These are phyloP conservation scores for Entonaema liquescens DNA, from an alignment of 495 filamentous ascomycete genomes.

Conservation along the genomic window DNA sequence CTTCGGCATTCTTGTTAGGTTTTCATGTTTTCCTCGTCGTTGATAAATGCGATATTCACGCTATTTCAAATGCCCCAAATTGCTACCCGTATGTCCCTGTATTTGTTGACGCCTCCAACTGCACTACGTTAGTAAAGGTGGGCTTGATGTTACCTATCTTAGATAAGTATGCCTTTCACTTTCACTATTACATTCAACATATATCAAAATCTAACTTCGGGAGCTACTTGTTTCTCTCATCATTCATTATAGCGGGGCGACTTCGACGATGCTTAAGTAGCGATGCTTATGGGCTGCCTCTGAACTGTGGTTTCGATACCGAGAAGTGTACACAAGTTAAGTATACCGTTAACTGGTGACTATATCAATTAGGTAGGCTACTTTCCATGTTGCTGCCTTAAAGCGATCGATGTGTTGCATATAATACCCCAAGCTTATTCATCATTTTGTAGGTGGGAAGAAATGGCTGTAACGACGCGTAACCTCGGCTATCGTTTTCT, in stretches of 20 bases:
- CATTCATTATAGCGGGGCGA: background rate
- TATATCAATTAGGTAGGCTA: background rate
- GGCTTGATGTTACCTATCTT: background rate
- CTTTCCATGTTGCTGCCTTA: background rate
- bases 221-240: background rate
- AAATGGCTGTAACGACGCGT: background rate
- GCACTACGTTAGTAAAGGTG: background rate
- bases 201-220: background rate
- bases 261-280: background rate
- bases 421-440: slow-evolving; percentile 5
- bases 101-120: no score
- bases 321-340: background rate
- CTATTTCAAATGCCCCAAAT: no score
- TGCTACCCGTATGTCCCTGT: no score
- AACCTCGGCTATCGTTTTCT: background rate
- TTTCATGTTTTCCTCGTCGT: no score
- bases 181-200: background rate
- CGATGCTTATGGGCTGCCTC: background rate
- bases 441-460: background rate
- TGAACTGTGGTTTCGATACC: background rate
- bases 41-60: no score
- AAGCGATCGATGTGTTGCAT: background rate
- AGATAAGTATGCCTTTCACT: no score
- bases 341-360: background rate
- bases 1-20: no score